Conservation (phyloP, 345 rosid species). For the Dovyalis caffra region DNA sequence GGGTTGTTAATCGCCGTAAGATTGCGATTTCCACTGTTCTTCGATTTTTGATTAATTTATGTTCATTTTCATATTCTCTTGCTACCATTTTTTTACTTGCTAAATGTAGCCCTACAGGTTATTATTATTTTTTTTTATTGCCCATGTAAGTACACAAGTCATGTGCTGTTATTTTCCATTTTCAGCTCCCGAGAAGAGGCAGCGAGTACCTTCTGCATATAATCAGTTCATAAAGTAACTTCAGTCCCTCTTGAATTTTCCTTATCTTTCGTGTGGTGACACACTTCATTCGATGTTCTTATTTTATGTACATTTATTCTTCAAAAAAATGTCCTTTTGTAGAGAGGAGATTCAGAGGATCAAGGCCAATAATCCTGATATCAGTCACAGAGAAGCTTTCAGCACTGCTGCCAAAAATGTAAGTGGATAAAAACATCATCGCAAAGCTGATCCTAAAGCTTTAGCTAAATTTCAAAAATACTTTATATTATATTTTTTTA, state of each 20-base stretch:
- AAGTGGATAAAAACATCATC: conserved; percentile 24
- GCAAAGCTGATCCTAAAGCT: not conserved
- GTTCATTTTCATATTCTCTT: not conserved
- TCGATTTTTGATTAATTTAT: not conserved
- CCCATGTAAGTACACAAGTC: not conserved
- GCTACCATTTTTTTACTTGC: not conserved
- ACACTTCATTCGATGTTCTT: not conserved
- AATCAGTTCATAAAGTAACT: conserved; percentile 93
- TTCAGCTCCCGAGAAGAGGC: conserved; percentile 98
- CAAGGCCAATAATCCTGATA: conserved; percentile 92
- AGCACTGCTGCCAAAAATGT: conserved; percentile 99
- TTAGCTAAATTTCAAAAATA: not conserved
- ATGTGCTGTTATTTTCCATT: conserved; percentile 24
- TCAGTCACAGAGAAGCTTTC: conserved; percentile 97
- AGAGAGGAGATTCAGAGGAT: conserved; percentile 99
- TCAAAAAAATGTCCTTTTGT: not conserved
- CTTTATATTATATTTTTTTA: not conserved
- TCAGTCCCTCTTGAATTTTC: not conserved
- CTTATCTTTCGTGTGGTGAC: not conserved
- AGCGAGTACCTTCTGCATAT: conserved; percentile 96
- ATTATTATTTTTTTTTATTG: not conserved
- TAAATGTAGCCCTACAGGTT: not conserved
- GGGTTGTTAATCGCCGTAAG: conserved; percentile 79
- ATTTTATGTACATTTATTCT: not conserved
- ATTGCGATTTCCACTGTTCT: not conserved